Conservation (phyloP, 257 asterid species). For the Solanum stenotomum region DNA sequence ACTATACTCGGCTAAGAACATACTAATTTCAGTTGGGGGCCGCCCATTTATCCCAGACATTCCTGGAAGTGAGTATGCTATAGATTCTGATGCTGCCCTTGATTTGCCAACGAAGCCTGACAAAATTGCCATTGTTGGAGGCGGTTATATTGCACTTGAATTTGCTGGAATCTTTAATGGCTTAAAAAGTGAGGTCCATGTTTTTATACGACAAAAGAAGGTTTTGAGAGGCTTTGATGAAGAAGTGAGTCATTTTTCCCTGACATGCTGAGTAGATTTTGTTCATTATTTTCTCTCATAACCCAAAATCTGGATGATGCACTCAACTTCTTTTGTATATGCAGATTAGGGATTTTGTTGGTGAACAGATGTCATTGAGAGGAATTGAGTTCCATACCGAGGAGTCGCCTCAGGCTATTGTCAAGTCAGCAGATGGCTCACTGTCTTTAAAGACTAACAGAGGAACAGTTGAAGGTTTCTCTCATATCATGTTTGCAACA, state of each 20-base stretch:
- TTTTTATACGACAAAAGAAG: constrained; percentile 86
- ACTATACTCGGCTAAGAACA: constrained; percentile 78
- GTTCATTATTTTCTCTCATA: background rate
- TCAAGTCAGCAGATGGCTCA: constrained; percentile 71
- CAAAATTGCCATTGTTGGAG: constrained; percentile 92
- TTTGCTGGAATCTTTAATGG: constrained; percentile 99
- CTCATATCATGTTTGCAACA: constrained; percentile 96
- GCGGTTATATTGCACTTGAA: constrained; percentile 97
- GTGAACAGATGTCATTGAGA: constrained; percentile 83
- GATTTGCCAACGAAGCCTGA: constrained; percentile 80
- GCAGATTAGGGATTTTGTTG: constrained; percentile 89
- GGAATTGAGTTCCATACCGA: constrained; percentile 83
- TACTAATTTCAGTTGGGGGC: constrained; percentile 90
- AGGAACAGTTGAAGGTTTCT: constrained; percentile 79
- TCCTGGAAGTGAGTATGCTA: constrained; percentile 82
- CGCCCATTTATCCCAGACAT: constrained; percentile 94
- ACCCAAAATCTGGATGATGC: background rate
- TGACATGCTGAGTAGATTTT: background rate
- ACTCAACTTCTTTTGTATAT: constrained; percentile 9
- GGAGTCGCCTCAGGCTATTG: constrained; percentile 76
- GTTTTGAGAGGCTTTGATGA: constrained; percentile 94
- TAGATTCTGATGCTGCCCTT: constrained; percentile 96
- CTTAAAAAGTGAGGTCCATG: constrained; percentile 73
- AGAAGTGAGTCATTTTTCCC: constrained; percentile 40
- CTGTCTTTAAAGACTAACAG: constrained; percentile 75